Evolutionary conservation across 768 basidiomycete species (phyloP), one percentile per base, ranked within the genome.

Genomic region (Suillus hirtellus): DNA sequence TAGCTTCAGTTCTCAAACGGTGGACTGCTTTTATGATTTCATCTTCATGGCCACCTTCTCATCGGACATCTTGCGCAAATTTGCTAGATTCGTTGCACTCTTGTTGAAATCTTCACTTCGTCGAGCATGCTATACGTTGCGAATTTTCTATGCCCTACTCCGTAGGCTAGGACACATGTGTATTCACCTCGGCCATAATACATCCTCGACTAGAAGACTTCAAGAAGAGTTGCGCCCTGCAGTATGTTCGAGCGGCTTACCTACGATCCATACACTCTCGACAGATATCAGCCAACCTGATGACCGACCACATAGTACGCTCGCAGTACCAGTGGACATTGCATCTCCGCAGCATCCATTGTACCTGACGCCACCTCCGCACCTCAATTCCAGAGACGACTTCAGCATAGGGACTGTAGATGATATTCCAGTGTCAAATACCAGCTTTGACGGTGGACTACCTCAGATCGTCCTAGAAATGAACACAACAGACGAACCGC

Each of bases 101-200:
- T 42, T 31, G 27, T 42, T 58, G 17, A 58, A 31, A 42, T 42
- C 24, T 58, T 42, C 40, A 31, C 56, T 19, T 58, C 56, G 56
- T 10, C 38, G 27, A 31, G 17, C 24, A 19, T 17, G 55, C 15
- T 40, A 38, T 56, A 24, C 38, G 11, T 56, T 40, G 21, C 55
- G 15, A 12, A 40, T 56, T 56, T 56, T 56, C 37, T 27, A 56
- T 56, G 15, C 21, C 14, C 38, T 40, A 9, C 21, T 40, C 2
- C 55, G 38, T 17, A 56, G 38, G 55, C 38, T 56, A 11, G 24
- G 21, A 56, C 40, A 38, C 15, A 27, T 56, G 8, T 19, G 52
- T 34, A 21, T 38, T 38, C 37, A 15, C 38, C 38, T 37, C 4
- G 21, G 8, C 37, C 7, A 17, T 55, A 21, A 21, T 8, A 38